These are phyloP conservation scores for Elaeis guineensis DNA, from an alignment of 176 grass and related monocot genomes.

Conservation along the genomic window DNA sequence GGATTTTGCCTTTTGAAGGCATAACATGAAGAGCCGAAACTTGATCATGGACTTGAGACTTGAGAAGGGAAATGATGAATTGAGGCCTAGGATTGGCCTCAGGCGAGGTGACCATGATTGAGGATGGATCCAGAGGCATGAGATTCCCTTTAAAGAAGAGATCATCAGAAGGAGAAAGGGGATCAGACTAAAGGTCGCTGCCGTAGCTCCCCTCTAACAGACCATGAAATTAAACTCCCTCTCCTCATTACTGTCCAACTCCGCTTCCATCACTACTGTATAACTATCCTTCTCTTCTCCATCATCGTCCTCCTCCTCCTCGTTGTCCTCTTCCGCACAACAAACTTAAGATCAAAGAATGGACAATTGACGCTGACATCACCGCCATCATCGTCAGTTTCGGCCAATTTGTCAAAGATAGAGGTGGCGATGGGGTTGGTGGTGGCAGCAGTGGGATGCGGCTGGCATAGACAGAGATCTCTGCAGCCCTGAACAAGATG, in stretches of 20 bases:
- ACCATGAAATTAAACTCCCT: conserved; percentile 14
- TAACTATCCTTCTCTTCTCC: conserved; percentile 31
- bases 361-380: conserved; percentile 27
- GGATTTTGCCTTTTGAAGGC: conserved; percentile 41
- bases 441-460: conserved; percentile 27
- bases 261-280: conserved; percentile 17
- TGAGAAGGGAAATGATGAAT: conserved; percentile 34
- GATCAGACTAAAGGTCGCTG: conserved; percentile 10
- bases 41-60: conserved; percentile 34
- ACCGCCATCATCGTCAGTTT: background rate
- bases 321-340: conserved; percentile 32
- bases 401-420: background rate
- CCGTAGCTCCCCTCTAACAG: too few species aligned
- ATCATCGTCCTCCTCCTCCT: conserved; percentile 22
- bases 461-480: conserved; percentile 79
- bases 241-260: background rate
- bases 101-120: conserved; percentile 6
- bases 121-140: conserved; percentile 10
- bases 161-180: conserved; percentile 22
- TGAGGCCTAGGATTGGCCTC: conserved; percentile 3
- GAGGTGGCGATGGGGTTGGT: conserved; percentile 17
- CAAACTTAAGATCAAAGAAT: conserved; percentile 96
- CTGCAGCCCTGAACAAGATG: conserved; percentile 95
- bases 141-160: conserved; percentile 32
- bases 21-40: conserved; percentile 69